Conservation (phyloP, 1,284 basidiomycete species). For the Vanrija pseudolonga region DNA sequence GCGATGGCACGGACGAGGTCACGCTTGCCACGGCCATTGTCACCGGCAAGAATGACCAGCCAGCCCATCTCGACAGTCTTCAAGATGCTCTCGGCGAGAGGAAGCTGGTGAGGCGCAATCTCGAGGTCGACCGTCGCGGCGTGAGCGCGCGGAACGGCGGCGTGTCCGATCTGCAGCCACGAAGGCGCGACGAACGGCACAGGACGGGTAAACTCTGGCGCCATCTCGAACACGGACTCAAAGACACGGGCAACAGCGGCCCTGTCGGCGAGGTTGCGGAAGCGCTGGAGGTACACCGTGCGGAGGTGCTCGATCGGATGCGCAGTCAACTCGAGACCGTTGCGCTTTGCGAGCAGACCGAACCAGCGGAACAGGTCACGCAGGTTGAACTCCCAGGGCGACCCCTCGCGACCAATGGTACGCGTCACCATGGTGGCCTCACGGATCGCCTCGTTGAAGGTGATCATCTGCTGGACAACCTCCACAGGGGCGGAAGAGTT, state of each 20-base stretch:
- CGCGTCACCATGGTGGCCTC: slow-evolving; percentile 65
- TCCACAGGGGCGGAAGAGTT: slow-evolving; percentile 61
- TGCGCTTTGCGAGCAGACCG: slow-evolving; percentile 48
- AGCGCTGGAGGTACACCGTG: slow-evolving; percentile 78
- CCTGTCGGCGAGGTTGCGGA: slow-evolving; percentile 70
- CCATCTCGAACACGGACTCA: slow-evolving; percentile 57
- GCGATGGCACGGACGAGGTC: slow-evolving; percentile 70
- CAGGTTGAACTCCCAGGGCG: slow-evolving; percentile 98
- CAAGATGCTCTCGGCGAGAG: slow-evolving; percentile 70
- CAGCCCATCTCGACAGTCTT: slow-evolving; percentile 74
- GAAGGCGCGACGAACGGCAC: slow-evolving; percentile 57
- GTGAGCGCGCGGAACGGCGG: slow-evolving; percentile 53
- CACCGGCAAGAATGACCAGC: slow-evolving; percentile 84
- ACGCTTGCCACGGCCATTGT: slow-evolving; percentile 74
- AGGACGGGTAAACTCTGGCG: slow-evolving; percentile 49
- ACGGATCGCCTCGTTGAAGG: slow-evolving; percentile 73
- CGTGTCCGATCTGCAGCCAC: slow-evolving; percentile 68
- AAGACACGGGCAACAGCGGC: slow-evolving; percentile 62
- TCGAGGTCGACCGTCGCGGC: slow-evolving; percentile 50
- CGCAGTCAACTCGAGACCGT: slow-evolving; percentile 59
- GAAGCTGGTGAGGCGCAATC: slow-evolving; percentile 65
- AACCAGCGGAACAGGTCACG: slow-evolving; percentile 92
- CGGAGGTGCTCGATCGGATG: slow-evolving; percentile 65
- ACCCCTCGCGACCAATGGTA: slow-evolving; percentile 74
- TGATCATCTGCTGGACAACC: slow-evolving; percentile 71